These are phyloP conservation scores for Aspergillus bridgeri DNA, from an alignment of 495 filamentous ascomycete species.

Conservation along the genomic window DNA sequence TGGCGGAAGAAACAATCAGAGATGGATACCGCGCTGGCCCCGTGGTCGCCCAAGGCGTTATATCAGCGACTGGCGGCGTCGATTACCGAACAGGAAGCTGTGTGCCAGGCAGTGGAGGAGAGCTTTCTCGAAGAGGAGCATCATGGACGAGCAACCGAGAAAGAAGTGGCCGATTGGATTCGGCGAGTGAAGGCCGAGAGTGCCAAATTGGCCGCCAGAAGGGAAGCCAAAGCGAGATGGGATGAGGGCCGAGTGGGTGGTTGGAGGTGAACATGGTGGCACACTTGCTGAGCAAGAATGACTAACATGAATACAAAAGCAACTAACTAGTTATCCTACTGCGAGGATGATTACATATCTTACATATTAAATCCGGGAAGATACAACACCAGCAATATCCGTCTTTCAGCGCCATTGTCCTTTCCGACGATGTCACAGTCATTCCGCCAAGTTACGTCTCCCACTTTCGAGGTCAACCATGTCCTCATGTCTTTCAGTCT, in stretches of 20 bases:
- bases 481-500: constrained; percentile 4
- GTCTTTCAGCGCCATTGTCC: background rate
- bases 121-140: constrained; percentile 72
- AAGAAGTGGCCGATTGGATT: constrained; percentile 81
- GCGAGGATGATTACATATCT: background rate
- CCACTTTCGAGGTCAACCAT: constrained; percentile 19
- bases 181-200: constrained; percentile 72
- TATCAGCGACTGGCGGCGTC: constrained; percentile 74
- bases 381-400: background rate
- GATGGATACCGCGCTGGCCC: constrained; percentile 80
- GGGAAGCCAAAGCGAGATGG: constrained; percentile 85
- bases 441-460: constrained; percentile 14
- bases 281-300: background rate
- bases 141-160: constrained; percentile 59
- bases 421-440: background rate
- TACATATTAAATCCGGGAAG: background rate
- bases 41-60: constrained; percentile 78
- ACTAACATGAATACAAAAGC: constrained; percentile 16
- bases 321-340: background rate
- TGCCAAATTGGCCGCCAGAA: constrained; percentile 67
- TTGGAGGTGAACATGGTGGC: constrained; percentile 61
- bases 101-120: constrained; percentile 80
- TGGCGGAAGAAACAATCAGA: constrained; percentile 85
- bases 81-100: constrained; percentile 76
- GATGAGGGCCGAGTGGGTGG: constrained; percentile 92